Percentiles rank a stretch among this genome's conserved stretches.
These are phyloP conservation scores for Ceratocystis cacaofunesta DNA, from an alignment of 2,329 filamentous ascomycete genomes.

Conservation along the genomic window DNA sequence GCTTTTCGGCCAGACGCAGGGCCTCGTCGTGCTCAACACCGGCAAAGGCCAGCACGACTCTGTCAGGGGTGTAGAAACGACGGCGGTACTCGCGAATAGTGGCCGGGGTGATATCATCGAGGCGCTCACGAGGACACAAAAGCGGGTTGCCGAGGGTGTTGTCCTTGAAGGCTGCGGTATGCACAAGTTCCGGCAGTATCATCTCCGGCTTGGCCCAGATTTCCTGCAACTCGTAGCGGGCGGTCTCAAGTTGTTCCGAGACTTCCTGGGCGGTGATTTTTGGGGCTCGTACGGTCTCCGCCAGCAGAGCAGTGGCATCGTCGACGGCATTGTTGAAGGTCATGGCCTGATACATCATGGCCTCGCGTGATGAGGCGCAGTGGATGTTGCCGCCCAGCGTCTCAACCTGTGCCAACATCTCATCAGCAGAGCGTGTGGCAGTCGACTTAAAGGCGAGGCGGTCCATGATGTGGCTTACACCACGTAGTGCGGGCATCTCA, in stretches of 20 bases:
- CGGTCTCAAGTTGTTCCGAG: constrained; percentile 71
- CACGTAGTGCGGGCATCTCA: constrained; percentile 70
- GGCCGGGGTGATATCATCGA: constrained; percentile 56
- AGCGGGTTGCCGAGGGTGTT: constrained; percentile 92
- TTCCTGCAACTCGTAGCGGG: constrained; percentile 88
- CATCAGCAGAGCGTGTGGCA: constrained; percentile 52
- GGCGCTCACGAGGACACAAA: constrained; percentile 72
- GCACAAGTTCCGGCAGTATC: constrained; percentile 85
- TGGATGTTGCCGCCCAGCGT: constrained; percentile 89
- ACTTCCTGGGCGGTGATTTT: constrained; percentile 77
- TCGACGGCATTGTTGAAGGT: constrained; percentile 92
- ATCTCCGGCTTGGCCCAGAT: constrained; percentile 97
- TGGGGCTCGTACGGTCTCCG: constrained; percentile 85
- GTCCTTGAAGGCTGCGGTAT: constrained; percentile 88
- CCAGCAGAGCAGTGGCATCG: constrained; percentile 65
- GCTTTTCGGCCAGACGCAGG: constrained; percentile 61
- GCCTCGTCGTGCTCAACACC: constrained; percentile 74
- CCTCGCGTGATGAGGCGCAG: constrained; percentile 87
- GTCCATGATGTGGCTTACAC: constrained; percentile 93
- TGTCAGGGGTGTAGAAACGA: constrained; percentile 74
- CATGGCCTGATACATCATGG: constrained; percentile 96
- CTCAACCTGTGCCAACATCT: constrained; percentile 79
- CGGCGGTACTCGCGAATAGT: constrained; percentile 67
- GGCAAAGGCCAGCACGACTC: constrained; percentile 89
- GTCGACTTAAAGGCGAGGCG: constrained; percentile 90